These are phyloP conservation scores for Dissoconium aciculare DNA, from an alignment of 2,329 filamentous ascomycete genomes.

Conservation along the genomic window DNA sequence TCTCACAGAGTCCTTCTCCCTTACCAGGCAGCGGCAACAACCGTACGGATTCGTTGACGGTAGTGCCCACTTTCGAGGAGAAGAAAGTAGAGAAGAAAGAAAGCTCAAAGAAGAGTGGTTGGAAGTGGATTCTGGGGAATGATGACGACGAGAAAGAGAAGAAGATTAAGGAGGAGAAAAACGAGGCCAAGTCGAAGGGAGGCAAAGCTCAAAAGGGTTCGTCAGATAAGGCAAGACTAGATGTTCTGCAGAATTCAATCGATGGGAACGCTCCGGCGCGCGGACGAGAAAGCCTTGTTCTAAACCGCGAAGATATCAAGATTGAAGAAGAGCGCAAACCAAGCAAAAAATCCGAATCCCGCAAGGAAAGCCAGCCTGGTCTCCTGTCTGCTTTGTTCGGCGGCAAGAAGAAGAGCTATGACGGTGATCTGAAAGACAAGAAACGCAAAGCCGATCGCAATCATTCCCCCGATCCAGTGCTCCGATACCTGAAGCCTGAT, in stretches of 20 bases:
- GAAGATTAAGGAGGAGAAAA: constrained; percentile 39
- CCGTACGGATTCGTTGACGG: constrained; percentile 62
- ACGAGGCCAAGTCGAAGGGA: constrained; percentile 11
- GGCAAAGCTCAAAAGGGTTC: constrained; percentile 50
- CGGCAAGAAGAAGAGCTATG: constrained; percentile 58
- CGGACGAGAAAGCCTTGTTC: constrained; percentile 66
- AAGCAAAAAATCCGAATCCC: constrained; percentile 67
- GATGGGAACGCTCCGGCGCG: constrained; percentile 39
- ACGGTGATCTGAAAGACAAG: constrained; percentile 58
- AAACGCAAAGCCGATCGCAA: constrained; percentile 55
- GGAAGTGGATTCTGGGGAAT: constrained; percentile 62
- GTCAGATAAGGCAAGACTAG: constrained; percentile 61
- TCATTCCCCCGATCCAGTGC: constrained; percentile 65
- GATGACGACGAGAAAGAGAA: constrained; percentile 61
- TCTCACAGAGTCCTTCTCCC: constrained; percentile 49
- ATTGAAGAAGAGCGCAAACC: constrained; percentile 73
- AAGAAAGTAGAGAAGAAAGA: constrained; percentile 59
- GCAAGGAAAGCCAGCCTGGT: constrained; percentile 56
- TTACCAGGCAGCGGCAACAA: constrained; percentile 51
- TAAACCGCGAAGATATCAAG: constrained; percentile 64
- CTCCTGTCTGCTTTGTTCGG: constrained; percentile 92
- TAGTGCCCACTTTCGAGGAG: constrained; percentile 62
- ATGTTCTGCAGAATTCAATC: constrained; percentile 76
- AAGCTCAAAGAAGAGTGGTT: constrained; percentile 57
- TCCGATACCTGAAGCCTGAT: constrained; percentile 62